Conservation (phyloP, 2,329 filamentous ascomycete genomes). For the Trichoderma sp. region DNA sequence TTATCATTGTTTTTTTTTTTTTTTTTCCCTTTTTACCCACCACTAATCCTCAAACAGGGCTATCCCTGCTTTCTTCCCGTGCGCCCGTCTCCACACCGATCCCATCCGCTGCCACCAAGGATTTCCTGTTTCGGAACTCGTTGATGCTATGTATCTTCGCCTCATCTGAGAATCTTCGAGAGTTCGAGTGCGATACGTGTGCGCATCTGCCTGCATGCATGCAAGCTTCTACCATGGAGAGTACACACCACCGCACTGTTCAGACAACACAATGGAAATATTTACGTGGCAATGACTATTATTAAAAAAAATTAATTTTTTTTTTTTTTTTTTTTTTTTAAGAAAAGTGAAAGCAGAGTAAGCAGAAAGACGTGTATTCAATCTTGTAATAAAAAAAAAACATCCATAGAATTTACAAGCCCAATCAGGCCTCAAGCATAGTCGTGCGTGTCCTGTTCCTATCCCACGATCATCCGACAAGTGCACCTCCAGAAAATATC, state of each 20-base stretch:
- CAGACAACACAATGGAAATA: too few relatives aligned
- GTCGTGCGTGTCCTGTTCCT: neutral
- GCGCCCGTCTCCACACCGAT: neutral
- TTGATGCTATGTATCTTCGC: neutral
- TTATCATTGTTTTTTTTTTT: neutral
- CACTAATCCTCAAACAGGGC: neutral
- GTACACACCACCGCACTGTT: neutral
- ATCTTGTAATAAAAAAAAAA: neutral
- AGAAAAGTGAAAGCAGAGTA: too few relatives aligned
- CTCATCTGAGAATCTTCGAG: neutral
- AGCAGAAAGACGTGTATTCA: too few relatives aligned
- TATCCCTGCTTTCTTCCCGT: neutral
- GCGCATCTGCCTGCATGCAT: neutral
- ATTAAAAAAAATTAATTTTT: neutral
- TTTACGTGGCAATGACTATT: neutral
- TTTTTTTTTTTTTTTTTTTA: too few relatives aligned
- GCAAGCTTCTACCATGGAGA: too few relatives aligned
- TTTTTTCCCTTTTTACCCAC: neutral
- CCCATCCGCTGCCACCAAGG: neutral
- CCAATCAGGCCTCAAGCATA: neutral
- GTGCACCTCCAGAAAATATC: conserved; percentile 6
- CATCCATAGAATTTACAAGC: neutral
- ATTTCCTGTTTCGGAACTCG: neutral
- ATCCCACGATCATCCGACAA: neutral
- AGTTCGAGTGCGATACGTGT: neutral